Conservation (phyloP, 805 yeast genomes). For the Candida methanosorbosa region DNA sequence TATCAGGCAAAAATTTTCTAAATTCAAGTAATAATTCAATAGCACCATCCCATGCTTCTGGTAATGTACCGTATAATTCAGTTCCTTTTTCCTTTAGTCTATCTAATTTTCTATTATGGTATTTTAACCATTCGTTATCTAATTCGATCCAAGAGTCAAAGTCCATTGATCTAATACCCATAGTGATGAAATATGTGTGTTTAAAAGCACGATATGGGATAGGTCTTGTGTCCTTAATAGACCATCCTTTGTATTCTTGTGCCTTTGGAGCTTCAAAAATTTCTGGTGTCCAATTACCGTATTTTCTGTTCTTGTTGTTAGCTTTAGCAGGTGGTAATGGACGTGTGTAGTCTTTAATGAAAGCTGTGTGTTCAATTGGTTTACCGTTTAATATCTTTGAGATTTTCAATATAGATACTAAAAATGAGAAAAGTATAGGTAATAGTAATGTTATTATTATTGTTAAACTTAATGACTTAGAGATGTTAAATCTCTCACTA, state of each 20-base stretch:
- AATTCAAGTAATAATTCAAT: conserved; percentile 48
- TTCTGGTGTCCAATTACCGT: conserved; percentile 49
- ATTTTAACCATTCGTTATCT: conserved; percentile 56
- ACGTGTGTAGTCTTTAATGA: conserved; percentile 10
- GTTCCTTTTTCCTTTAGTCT: conserved; percentile 38
- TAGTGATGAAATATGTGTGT: conserved; percentile 54
- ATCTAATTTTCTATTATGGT: conserved; percentile 41
- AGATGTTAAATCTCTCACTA: conserved; percentile 3
- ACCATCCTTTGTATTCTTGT: conserved; percentile 38
- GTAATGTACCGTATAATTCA: conserved; percentile 41
- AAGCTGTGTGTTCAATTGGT: conserved; percentile 2
- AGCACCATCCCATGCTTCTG: conserved; percentile 44
- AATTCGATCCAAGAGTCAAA: conserved; percentile 58
- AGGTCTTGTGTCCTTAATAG: conserved; percentile 39
- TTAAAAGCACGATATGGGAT: conserved; percentile 61
- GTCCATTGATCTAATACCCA: conserved; percentile 62
- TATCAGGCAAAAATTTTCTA: conserved; percentile 39
- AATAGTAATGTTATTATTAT: conserved; percentile 4
- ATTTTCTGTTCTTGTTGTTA: conserved; percentile 36
- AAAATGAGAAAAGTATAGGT: conserved; percentile 2
- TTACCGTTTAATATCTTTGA: neutral
- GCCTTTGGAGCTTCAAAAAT: conserved; percentile 42
- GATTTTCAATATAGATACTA: conserved; percentile 1
- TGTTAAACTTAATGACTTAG: conserved; percentile 4
- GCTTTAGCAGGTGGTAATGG: conserved; percentile 27